phyloP scores from a whole-genome alignment of 208 protist species.

The Zelonia costaricensis region DNA sequence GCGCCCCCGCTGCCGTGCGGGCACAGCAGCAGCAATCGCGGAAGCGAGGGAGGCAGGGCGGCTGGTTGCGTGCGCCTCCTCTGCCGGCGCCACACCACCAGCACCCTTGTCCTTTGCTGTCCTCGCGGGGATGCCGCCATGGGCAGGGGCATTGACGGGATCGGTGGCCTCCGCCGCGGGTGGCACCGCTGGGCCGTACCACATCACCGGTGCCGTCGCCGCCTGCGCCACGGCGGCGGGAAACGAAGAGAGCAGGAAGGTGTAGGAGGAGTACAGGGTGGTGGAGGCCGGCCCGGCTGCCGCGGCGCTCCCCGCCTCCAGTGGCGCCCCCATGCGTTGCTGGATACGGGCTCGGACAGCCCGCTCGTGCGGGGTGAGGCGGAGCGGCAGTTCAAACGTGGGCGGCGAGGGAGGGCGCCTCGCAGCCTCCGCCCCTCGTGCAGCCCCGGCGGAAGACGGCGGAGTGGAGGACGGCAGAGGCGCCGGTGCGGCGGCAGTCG shows the following conservation, averaged over 20 bases:
- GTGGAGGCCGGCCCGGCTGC: background rate
- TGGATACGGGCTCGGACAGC: constrained; percentile 30
- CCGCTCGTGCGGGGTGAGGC: constrained; percentile 12
- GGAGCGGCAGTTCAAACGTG: constrained; percentile 17
- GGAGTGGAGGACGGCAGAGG: too few species aligned
- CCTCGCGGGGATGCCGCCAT: too few species aligned
- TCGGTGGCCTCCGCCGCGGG: constrained; percentile 1
- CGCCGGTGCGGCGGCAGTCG: too few species aligned
- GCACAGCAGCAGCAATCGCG: constrained; percentile 1
- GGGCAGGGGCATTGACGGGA: too few species aligned
- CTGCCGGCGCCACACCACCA: background rate
- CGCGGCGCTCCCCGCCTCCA: background rate
- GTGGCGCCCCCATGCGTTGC: constrained; percentile 21
- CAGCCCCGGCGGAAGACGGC: too few species aligned
- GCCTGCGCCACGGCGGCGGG: background rate
- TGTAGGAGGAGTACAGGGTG: constrained; percentile 34
- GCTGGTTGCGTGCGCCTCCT: background rate
- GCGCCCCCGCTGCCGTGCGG: constrained; percentile 8
- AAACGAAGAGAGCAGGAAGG: constrained; percentile 26
- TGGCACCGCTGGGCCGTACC: constrained; percentile 11
- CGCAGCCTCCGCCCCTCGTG: too few species aligned
- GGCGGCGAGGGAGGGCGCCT: too few species aligned
- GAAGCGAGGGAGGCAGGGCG: background rate
- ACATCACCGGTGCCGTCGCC: constrained; percentile 22
- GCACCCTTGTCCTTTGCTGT: background rate